Percentiles rank a stretch among this genome's conserved stretches.
phyloP scores from a whole-genome alignment of 352 stramenopile genomes.

The Phytopythium montanum region DNA sequence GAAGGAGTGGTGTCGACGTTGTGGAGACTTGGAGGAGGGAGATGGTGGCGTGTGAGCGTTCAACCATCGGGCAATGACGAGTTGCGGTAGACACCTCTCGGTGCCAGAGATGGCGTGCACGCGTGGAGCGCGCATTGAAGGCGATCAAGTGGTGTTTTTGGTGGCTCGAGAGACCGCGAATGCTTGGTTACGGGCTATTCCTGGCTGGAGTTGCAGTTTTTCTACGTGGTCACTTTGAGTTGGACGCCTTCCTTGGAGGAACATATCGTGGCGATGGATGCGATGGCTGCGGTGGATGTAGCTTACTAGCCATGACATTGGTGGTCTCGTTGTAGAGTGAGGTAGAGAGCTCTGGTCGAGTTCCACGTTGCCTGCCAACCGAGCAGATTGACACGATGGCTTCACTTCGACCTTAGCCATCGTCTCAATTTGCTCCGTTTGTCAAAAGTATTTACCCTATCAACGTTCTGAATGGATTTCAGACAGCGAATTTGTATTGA shows the following conservation, averaged over 20 bases:
- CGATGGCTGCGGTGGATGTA: no score
- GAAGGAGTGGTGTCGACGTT: background rate
- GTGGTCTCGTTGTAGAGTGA: no score
- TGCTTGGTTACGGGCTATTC: background rate
- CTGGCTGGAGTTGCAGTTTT: background rate
- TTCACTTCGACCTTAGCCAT: no score
- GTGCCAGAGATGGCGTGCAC: background rate
- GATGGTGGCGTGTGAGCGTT: background rate
- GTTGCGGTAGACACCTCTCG: background rate
- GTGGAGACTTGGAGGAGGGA: background rate
- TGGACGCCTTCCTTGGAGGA: no score
- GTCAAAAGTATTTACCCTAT: no score
- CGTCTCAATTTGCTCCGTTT: no score
- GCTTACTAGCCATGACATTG: no score
- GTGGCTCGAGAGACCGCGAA: background rate
- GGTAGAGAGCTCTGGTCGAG: no score
- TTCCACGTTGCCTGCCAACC: no score
- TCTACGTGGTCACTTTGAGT: no score
- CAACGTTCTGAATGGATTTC: background rate
- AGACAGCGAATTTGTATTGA: background rate
- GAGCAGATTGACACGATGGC: no score
- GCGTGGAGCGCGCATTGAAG: background rate
- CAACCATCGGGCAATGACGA: background rate
- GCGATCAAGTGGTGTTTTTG: background rate
- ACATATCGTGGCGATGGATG: no score